These are phyloP conservation scores for Zangia roseola DNA, from an alignment of 768 basidiomycete species.

Conservation along the genomic window DNA sequence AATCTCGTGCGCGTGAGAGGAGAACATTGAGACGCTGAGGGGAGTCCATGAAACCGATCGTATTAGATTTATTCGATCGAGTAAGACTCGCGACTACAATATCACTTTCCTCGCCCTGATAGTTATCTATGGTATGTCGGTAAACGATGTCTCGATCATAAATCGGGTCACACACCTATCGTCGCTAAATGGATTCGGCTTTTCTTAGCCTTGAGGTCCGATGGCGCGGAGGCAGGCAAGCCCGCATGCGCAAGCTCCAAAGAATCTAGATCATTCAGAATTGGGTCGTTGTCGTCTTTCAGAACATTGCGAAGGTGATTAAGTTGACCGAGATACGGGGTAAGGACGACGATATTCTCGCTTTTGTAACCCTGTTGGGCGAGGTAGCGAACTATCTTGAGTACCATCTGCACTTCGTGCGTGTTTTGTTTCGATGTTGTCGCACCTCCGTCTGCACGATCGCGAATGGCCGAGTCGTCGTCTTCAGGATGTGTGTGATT, in stretches of 20 bases:
- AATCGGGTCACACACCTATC: slow-evolving; percentile 45
- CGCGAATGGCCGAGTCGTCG: slow-evolving; percentile 36
- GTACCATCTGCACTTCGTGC: slow-evolving; percentile 59
- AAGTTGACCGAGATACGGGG: slow-evolving; percentile 69
- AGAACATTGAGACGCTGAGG: slow-evolving; percentile 70
- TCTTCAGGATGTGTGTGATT: slow-evolving; percentile 59
- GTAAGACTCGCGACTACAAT: slow-evolving; percentile 63
- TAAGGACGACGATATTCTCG: slow-evolving; percentile 61
- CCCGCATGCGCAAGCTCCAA: slow-evolving; percentile 57
- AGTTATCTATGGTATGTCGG: slow-evolving; percentile 53
- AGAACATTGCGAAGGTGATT: slow-evolving; percentile 45
- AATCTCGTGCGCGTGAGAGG: slow-evolving; percentile 64
- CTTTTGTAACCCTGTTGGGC: slow-evolving; percentile 67
- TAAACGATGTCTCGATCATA: not conserved
- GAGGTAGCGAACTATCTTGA: slow-evolving; percentile 64
- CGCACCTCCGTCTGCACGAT: slow-evolving; percentile 43
- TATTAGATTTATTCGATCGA: slow-evolving; percentile 50
- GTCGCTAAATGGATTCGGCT: slow-evolving; percentile 57
- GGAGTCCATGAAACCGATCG: slow-evolving; percentile 72
- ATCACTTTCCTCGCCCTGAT: slow-evolving; percentile 73
- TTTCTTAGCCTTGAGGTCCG: slow-evolving; percentile 37
- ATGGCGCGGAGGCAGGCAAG: slow-evolving; percentile 35
- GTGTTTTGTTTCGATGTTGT: slow-evolving; percentile 60
- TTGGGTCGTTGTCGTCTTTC: slow-evolving; percentile 49
- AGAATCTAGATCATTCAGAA: slow-evolving; percentile 62